Base-by-base conservation (phyloP, 2,329 filamentous ascomycete species). In the Falciphora oryzae region DNA sequence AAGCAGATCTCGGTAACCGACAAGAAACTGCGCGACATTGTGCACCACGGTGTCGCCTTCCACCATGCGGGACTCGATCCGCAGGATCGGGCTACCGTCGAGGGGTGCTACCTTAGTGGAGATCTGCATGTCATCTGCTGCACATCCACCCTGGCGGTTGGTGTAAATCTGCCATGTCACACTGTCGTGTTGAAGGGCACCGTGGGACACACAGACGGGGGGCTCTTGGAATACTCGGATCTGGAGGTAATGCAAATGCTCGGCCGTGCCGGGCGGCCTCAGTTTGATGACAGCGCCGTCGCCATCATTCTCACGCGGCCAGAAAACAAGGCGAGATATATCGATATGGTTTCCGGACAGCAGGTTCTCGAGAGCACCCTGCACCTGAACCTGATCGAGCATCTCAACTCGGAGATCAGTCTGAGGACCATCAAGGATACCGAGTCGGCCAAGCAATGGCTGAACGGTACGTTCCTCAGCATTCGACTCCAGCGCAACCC, bases 221-320 rank as follows among this genome's bases (percentile, higher is more conserved):
- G 76, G 10, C 70, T 85, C 53, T 84, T 87, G 64, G 91, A 95
- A 72, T 93, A 92, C 69, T 87, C 90, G 0, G 91, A 95, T 72
- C 79, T 96, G 6, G 92, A 96, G 69, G 84, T 94, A 67, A 94
- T 94, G 89, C 92, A 96, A 70, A 96, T 96, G 92, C 83, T 96
- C 61, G 92, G 92, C 8, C 86, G 92, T 67, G 92, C 92, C 62
- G 92, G 92, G 1, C 82, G 92, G 27, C 92, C 92, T 7, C 92
- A 96, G 71, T 96, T 93, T 67, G 92, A 94, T 69, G 82, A 86
- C 62, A 90, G 79, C 65, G 92, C 90, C 3, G 83, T 87, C 56
- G 92, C 90, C 14, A 87, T 95, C 22, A 93, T 96, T 64, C 85
- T 96, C 78, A 95, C 92, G 0, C 83, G 85, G 29, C 78, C 81